phyloP scores from a whole-genome alignment of 169 alveolate genomes.

The Plasmodium gonderi region DNA sequence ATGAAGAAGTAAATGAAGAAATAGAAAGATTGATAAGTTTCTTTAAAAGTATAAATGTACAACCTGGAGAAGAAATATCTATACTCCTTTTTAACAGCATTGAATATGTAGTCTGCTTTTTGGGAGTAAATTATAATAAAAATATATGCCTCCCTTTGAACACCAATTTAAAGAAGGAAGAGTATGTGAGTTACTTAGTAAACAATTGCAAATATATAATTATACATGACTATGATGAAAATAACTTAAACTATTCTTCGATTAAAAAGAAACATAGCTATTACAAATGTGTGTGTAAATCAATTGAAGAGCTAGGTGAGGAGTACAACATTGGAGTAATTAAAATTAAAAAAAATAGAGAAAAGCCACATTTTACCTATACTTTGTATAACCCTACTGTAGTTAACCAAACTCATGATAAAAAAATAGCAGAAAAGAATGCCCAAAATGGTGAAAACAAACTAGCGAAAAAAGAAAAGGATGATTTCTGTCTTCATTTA shows the following conservation, averaged over 20 bases:
- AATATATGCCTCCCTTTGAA: conserved; percentile 63
- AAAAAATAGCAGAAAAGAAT: not conserved
- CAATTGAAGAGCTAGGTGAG: conserved; percentile 28
- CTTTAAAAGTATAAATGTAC: conserved; percentile 26
- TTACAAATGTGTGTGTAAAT: conserved; percentile 48
- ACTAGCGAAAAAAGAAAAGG: not conserved
- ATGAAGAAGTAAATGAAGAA: conserved; percentile 31
- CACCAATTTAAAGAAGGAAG: conserved; percentile 69
- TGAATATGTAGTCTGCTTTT: conserved; percentile 50
- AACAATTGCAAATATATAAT: conserved; percentile 69
- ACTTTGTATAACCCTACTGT: conserved; percentile 17
- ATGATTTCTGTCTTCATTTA: conserved; percentile 51
- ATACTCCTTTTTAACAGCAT: conserved; percentile 56
- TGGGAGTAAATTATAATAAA: conserved; percentile 27
- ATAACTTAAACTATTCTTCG: not conserved
- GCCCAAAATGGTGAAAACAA: not conserved
- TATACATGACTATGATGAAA: conserved; percentile 70
- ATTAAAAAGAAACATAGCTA: conserved; percentile 63
- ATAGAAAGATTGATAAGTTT: conserved; percentile 12
- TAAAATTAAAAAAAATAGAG: conserved; percentile 35
- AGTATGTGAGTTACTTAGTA: conserved; percentile 33
- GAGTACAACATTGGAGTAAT: conserved; percentile 46
- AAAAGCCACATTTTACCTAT: conserved; percentile 53
- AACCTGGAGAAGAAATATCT: conserved; percentile 36
- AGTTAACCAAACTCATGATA: not conserved